Percentiles rank a stretch among this genome's conserved stretches.
Evolutionary conservation across 805 yeast species (phyloP).

Genomic region (Sugiyamaella qingdaonensis): DNA sequence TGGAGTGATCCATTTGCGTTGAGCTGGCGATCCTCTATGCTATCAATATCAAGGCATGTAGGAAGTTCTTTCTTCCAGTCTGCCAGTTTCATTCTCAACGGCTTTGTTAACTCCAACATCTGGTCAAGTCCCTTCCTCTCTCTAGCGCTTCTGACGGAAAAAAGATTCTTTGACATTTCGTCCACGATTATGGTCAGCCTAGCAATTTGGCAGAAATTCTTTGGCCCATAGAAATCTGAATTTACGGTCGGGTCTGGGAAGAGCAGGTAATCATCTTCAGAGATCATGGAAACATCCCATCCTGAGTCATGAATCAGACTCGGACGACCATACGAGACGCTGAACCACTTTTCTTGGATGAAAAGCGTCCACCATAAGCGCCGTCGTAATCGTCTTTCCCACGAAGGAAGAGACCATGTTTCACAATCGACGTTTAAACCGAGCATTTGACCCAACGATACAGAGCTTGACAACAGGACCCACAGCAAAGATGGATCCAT

Average conservation of each 20-base stretch:
- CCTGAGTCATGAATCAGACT: not conserved
- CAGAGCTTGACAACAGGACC: conserved; percentile 1
- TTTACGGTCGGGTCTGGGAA: conserved; percentile 3
- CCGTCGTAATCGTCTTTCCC: conserved; percentile 3
- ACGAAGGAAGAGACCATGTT: conserved; percentile 1
- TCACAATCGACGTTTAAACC: conserved; percentile 3
- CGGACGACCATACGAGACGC: conserved; percentile 6
- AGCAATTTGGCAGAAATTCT: conserved; percentile 3
- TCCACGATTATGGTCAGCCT: not conserved
- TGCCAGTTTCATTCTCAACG: not conserved
- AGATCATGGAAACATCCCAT: not conserved
- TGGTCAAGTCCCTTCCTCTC: not conserved
- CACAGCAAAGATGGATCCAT: not conserved
- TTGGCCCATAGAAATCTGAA: conserved; percentile 4
- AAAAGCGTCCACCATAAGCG: conserved; percentile 2
- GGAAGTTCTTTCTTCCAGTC: not conserved
- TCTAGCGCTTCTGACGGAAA: not conserved
- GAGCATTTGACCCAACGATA: not conserved
- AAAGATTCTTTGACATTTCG: not conserved
- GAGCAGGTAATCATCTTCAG: conserved; percentile 2
- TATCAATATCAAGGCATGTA: not conserved
- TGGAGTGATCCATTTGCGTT: not conserved
- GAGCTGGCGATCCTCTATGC: not conserved
- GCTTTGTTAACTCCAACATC: not conserved
- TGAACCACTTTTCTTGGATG: conserved; percentile 6